Percentiles rank a stretch among this genome's conserved stretches.
Evolutionary conservation across 768 basidiomycete species (phyloP).

Genomic region (Boletus reticulatus): DNA sequence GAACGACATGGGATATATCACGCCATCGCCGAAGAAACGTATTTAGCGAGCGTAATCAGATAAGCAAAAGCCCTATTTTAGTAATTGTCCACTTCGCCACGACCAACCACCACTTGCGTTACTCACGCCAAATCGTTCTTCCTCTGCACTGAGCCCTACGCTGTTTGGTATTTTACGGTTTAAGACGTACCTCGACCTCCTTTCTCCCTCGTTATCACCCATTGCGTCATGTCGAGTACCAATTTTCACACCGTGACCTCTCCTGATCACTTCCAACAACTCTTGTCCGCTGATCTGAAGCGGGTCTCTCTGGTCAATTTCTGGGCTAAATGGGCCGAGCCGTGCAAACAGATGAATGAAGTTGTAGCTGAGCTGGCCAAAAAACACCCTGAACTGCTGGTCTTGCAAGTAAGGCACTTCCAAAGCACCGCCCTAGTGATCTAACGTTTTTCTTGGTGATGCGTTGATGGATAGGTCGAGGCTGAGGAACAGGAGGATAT

Average conservation of each 20-base stretch:
- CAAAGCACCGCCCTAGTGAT: neutral
- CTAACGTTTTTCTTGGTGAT: neutral
- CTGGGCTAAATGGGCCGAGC: slow-evolving; percentile 91
- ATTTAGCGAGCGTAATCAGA: neutral
- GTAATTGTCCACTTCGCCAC: neutral
- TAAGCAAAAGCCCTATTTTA: neutral
- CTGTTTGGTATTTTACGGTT: no score
- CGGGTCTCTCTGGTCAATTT: slow-evolving; percentile 89
- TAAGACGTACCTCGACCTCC: neutral
- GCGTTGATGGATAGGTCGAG: slow-evolving; percentile 56
- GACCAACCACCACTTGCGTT: neutral
- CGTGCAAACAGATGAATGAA: slow-evolving; percentile 87
- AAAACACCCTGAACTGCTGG: slow-evolving; percentile 65
- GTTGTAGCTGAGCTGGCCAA: slow-evolving; percentile 71
- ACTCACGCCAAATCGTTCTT: neutral
- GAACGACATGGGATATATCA: no score
- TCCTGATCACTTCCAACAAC: slow-evolving; percentile 66
- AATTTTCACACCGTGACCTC: slow-evolving; percentile 56
- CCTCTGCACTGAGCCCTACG: neutral
- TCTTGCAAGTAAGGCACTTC: slow-evolving; percentile 64
- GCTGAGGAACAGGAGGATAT: slow-evolving; percentile 82
- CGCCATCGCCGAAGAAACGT: no score
- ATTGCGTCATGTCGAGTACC: slow-evolving; percentile 19
- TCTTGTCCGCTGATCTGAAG: slow-evolving; percentile 74
- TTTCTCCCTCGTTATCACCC: neutral